Evolutionary conservation across 768 basidiomycete species (phyloP), one percentile per base, ranked within the genome.

Genomic region (Fibroporia radiculosa): DNA sequence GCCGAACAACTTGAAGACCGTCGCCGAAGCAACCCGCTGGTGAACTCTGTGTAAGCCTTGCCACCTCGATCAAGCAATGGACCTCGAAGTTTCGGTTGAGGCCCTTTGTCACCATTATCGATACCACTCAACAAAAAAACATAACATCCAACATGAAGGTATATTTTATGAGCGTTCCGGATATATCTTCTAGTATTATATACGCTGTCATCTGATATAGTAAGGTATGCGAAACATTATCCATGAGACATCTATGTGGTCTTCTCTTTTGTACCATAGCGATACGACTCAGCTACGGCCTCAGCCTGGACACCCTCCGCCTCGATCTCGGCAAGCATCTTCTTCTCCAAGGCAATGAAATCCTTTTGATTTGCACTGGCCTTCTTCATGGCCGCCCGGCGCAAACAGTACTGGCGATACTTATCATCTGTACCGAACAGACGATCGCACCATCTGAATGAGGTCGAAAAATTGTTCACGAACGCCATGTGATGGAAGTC

Each of bases 401-500:
- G 78, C 36, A 66, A 70, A 49, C 82, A 78, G 71, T 93, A 92
- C 26, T 77, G 82, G 18, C 71, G 78, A 69, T 96, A 98, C 70
- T 89, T 91, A 65, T 72, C 64, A 58, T 99, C 95, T 0, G 95
- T 98, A 40, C 93, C 93, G 57, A 88, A 82, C 53, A 91, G 65
- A 48, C 75, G 74, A 64, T 98, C 95, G 64, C 86, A 90, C 84
- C 89, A 95, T 31, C 92, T 79, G 80, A 96, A 96, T 18, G 84
- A 88, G 6, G 92, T 93, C 7, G 89, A 87, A 62, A 76, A 95
- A 72, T 93, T 93, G 72, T 93, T 92, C 40, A 79, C 80, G 72
- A 93, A 95, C 3, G 87, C 83, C 87, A 92, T 88, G 68, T 99
- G 95, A 66, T 98, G 95, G 79, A 92, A 97, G 60, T 97, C 93